Base-by-base conservation (phyloP, 148 eudicot genomes). In the Chenopodium album region DNA sequence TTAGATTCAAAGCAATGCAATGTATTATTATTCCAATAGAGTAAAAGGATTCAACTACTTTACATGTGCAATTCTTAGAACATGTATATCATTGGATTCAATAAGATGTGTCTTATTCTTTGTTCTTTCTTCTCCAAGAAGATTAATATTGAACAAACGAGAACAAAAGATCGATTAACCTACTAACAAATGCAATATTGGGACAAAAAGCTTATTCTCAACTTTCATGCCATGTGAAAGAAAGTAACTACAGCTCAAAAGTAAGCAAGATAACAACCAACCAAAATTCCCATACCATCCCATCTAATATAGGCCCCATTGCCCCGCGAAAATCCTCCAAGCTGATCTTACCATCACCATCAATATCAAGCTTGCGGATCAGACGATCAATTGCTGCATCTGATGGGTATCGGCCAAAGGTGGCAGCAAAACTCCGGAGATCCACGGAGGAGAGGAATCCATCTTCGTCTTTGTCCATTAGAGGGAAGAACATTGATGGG, bases 251-350 rank as follows among this genome's bases (percentile, higher is more conserved):
- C 19, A 78, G 80, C 26, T 78, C 9, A 17, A 78, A 46, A 4
- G 44, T 66, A 78, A 77, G 28, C 71, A 78, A 66, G 41, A 78
- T 78, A 28, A 73, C 73, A 66, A 78, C 80, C 62, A 78, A 28
- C 79, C 80, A 78, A 65, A 78, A 78, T 13, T 78, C 80, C 78
- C 80, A 78, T 64, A 73, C 66, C 62, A 78, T 78, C 9, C 79
- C 80, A 44, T 78, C 44, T 1, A 78, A 44, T 1, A 46, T 11
- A 9, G 71, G 44, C 14, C 1, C n/a, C 80, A 78, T 78, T 64
- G 46, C 44, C 60, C 71, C 7, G 26, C 62, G 26, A 66, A 66
- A 65, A 41, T 78, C 80, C 22, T 78, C 62, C 2, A 41, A 23
- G 44, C n/a, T 44, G 14, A 78, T 46, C 79, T 78, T 78, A 19